Base-by-base conservation (phyloP, 129 eudicot genomes). In the Flaveria ramosissima region DNA sequence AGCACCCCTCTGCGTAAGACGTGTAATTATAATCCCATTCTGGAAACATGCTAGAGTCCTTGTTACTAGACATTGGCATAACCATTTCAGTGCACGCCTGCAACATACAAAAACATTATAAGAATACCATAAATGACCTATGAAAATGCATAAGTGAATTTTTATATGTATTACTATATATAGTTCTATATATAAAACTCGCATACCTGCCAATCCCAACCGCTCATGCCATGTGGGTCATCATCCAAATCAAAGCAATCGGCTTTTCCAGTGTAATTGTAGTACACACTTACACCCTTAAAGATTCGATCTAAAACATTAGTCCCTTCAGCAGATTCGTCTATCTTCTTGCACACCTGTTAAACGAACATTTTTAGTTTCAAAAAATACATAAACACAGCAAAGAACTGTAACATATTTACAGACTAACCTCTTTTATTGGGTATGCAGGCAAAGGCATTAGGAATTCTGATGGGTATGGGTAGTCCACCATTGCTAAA, bases 41-140 rank as follows among this genome's bases (percentile, higher is more conserved):
- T 3, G 88, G 91, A 80, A 90, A 93, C 97, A 93, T 93, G 79
- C 98, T 93, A 14, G 86, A 80, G 48, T 75, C 51, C 70, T 48
- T 83, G 83, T 79, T 81, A 61, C 91, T 87, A 27, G 97, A 83
- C 81, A 86, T 74, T 63, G 97, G 98, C 98, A 93, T 93, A 19
- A 93, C 88, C 98, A 93, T 93, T 87, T 93, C 98, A 47, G 97
- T 90, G 79, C 98, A 93, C 64, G 97, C 98, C 98, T 93, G 81
- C 50, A 60, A 57, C 59, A 59, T 62, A 50, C 36, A 7, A 69
- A 42, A 72, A 0, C 7, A 6, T 3, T 3, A 13, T 11, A 52
- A 16, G 17, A 53, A 17, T 36, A 4, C 41, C 1, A 55, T 7
- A 17, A n/a, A 2, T 10, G 12, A 45, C 9, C 16, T 0, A 14